Evolutionary conservation across 495 filamentous ascomycete species (phyloP), one percentile per base, ranked within the genome.

Genomic region (Tuber brumale): DNA sequence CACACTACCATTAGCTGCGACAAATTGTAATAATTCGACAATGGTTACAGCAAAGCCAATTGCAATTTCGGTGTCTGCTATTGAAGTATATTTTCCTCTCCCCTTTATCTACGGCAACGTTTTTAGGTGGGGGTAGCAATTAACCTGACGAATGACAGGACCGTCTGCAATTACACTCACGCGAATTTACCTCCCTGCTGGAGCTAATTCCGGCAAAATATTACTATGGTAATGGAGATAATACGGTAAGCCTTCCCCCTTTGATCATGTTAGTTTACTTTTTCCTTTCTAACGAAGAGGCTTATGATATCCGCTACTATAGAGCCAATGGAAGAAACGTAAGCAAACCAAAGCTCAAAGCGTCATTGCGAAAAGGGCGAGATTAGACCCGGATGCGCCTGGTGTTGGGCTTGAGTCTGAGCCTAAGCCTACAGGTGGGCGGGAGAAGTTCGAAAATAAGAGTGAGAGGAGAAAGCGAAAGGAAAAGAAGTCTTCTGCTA

Each of bases 201-300:
- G 94, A 93, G 31, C 86, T 99, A 75, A 98, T 97, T 82, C 95
- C 95, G 31, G 95, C 94, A 37, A 96, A 96, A 84, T 89, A 92
- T 81, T 98, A 97, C 85, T 98, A 97, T 82, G 79, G 77, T 44
- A 93, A 48, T 27, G 23, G 69, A 43, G 78, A 79, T 44, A 79
- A 41, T 42, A 79, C 70, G 23, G 78, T 80, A 76, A n/a, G 73
- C 69, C 31, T 27, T 66, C 57, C 31, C 8, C 57, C 27, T 66
- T 35, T 31, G 4, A 18, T 35, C 57, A 35, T 19, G 14, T 42
- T 42, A 44, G 10, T 16, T 21, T 46, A 18, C 7, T 37, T 39
- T 41, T 73, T 51, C 16, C 23, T 14, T 21, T 21, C 35, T 12
- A 16, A 27, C 23, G 14, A 4, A 48, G 46, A 66, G 57, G 57